These are phyloP conservation scores for Teratosphaeria epicoccoides DNA, from an alignment of 2,329 filamentous ascomycete species.

Conservation along the genomic window DNA sequence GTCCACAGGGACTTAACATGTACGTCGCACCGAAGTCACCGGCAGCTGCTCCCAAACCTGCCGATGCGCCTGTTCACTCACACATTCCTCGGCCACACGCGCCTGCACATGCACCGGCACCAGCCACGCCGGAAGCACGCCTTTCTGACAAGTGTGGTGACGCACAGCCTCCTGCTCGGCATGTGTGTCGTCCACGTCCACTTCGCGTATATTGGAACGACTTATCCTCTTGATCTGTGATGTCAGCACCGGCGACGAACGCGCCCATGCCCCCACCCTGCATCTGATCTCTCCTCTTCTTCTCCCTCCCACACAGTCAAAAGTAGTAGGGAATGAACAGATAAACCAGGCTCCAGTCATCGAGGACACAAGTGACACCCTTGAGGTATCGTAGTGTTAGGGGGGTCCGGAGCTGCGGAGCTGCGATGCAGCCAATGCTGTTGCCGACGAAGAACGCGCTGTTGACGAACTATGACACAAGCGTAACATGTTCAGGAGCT, in stretches of 20 bases:
- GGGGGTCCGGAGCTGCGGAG: conserved; percentile 40
- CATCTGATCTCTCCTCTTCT: conserved; percentile 19
- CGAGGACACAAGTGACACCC: conserved; percentile 38
- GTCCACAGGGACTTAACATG: background rate
- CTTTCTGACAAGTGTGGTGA: too few relatives aligned
- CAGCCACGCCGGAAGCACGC: background rate
- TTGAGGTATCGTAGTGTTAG: conserved; percentile 34
- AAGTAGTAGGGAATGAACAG: conserved; percentile 26
- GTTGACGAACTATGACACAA: conserved; percentile 21
- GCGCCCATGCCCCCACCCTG: conserved; percentile 1
- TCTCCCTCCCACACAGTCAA: conserved; percentile 28
- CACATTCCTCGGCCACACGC: background rate
- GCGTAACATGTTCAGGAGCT: background rate
- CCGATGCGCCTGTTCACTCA: background rate
- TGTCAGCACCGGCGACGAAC: conserved; percentile 16
- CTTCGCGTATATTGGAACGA: conserved; percentile 24
- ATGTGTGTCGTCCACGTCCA: background rate
- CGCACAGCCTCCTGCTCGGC: too few relatives aligned
- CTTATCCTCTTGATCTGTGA: conserved; percentile 29
- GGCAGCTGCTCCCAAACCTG: background rate
- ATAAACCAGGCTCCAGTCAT: conserved; percentile 29
- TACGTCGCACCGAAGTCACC: background rate
- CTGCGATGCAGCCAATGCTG: conserved; percentile 36
- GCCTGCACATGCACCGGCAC: background rate
- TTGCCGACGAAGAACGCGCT: conserved; percentile 43